Evolutionary conservation across 78 protist genomes (phyloP).

Genomic region (Chrysochromulina tobinii): DNA sequence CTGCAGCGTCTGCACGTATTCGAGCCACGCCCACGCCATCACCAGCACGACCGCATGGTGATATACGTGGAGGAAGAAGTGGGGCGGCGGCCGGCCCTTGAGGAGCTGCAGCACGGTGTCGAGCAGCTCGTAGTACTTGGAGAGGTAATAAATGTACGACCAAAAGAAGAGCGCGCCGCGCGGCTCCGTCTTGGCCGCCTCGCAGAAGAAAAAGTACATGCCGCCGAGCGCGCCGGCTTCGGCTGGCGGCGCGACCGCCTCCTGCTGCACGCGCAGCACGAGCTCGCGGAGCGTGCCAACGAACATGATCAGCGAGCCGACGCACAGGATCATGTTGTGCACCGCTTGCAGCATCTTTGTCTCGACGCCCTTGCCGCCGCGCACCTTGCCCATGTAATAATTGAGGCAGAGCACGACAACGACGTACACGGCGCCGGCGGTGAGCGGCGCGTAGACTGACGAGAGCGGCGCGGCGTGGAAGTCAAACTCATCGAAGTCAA

Average conservation of each 20-base stretch:
- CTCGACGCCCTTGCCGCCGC: neutral
- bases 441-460: neutral
- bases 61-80: constrained; percentile 66
- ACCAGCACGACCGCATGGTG: constrained; percentile 61
- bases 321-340: neutral
- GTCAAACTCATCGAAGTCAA: neutral
- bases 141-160: constrained; percentile 62
- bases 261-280: neutral
- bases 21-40: constrained; percentile 42
- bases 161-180: neutral
- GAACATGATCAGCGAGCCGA: neutral
- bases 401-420: neutral
- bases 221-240: neutral
- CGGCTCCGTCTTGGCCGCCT: neutral
- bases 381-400: too few relatives aligned
- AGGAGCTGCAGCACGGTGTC: constrained; percentile 78
- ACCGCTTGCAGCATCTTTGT: neutral
- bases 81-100: constrained; percentile 42
- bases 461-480: neutral
- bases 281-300: neutral
- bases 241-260: neutral
- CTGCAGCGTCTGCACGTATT: neutral
- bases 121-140: constrained; percentile 76
- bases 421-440: neutral
- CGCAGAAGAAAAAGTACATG: neutral